Conservation (phyloP, 352 stramenopile species). For the Globisporangium solare region DNA sequence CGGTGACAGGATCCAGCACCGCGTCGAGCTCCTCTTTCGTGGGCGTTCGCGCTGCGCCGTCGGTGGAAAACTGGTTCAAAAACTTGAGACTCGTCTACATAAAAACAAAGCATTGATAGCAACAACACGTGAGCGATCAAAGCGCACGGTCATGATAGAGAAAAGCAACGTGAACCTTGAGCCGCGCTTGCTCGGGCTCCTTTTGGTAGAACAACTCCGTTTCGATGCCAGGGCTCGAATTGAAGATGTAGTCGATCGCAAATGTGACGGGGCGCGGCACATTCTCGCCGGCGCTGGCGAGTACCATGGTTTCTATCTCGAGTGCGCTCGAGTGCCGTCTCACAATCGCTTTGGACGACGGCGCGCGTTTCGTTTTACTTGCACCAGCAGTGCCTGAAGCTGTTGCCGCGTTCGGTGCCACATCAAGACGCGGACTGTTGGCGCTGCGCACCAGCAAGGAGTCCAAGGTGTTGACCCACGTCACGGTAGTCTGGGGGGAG, state of each 20-base stretch:
- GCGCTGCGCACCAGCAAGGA: constrained; percentile 65
- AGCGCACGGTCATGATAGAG: background rate
- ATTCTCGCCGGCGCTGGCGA: constrained; percentile 32
- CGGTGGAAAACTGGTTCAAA: constrained; percentile 53
- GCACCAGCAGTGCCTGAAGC: background rate
- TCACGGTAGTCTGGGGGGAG: constrained; percentile 63
- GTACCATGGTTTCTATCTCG: constrained; percentile 42
- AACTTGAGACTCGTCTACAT: constrained; percentile 45
- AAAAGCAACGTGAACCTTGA: constrained; percentile 35
- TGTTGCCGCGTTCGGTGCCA: constrained; percentile 15
- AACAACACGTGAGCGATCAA: constrained; percentile 1
- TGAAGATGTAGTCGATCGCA: constrained; percentile 81
- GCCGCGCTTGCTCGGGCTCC: constrained; percentile 36
- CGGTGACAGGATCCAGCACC: constrained; percentile 50
- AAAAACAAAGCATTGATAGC: background rate
- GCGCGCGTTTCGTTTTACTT: constrained; percentile 23
- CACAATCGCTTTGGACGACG: constrained; percentile 19
- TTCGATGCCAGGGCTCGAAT: constrained; percentile 75
- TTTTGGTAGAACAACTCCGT: constrained; percentile 68
- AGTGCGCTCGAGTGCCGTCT: constrained; percentile 38
- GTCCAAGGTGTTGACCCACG: constrained; percentile 73
- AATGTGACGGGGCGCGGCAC: constrained; percentile 53
- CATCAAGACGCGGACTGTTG: constrained; percentile 67
- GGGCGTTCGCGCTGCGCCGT: constrained; percentile 30
- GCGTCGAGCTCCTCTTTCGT: constrained; percentile 57